Evolutionary conservation across 1,139 yeast species (phyloP).

Genomic region (Yamadazyma diospyri): DNA sequence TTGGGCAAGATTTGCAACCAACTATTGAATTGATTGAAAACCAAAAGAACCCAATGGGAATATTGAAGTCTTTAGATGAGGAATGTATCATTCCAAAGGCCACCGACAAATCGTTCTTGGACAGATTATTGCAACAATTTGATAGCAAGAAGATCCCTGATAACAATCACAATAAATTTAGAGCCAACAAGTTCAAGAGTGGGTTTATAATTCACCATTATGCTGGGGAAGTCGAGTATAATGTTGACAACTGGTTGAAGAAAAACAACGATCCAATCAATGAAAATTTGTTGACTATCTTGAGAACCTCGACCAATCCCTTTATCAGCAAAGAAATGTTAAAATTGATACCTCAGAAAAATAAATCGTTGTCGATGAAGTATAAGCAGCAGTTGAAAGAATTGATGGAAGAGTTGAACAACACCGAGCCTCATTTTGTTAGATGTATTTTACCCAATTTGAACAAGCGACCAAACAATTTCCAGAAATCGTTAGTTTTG

Average conservation of each 20-base stretch:
- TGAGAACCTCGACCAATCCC: slow-evolving; percentile 54
- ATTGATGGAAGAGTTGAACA: slow-evolving; percentile 68
- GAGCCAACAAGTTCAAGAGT: slow-evolving; percentile 62
- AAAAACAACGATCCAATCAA: slow-evolving; percentile 93
- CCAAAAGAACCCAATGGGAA: slow-evolving; percentile 70
- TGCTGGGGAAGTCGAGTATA: slow-evolving; percentile 93
- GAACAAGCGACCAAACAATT: slow-evolving; percentile 63
- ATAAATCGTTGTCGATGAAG: slow-evolving; percentile 78
- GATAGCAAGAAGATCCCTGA: slow-evolving; percentile 21
- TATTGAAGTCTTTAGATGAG: slow-evolving; percentile 87
- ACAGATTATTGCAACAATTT: slow-evolving; percentile 69
- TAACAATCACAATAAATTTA: slow-evolving; percentile 57
- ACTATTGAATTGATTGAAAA: slow-evolving; percentile 87
- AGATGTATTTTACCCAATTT: slow-evolving; percentile 93
- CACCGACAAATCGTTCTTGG: slow-evolving; percentile 77
- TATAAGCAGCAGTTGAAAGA: slow-evolving; percentile 78
- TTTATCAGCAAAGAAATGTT: slow-evolving; percentile 29
- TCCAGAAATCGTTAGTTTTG: slow-evolving; percentile 74
- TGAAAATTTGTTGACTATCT: slow-evolving; percentile 60
- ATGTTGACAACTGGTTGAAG: slow-evolving; percentile 89
- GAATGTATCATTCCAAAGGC: slow-evolving; percentile 95
- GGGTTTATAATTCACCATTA: slow-evolving; percentile 86
- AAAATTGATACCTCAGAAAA: slow-evolving; percentile 24
- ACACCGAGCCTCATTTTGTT: slow-evolving; percentile 94
- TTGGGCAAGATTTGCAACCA: slow-evolving; percentile 94